Conservation (phyloP, 2,329 filamentous ascomycete species). For the Aureobasidium subglaciale region DNA sequence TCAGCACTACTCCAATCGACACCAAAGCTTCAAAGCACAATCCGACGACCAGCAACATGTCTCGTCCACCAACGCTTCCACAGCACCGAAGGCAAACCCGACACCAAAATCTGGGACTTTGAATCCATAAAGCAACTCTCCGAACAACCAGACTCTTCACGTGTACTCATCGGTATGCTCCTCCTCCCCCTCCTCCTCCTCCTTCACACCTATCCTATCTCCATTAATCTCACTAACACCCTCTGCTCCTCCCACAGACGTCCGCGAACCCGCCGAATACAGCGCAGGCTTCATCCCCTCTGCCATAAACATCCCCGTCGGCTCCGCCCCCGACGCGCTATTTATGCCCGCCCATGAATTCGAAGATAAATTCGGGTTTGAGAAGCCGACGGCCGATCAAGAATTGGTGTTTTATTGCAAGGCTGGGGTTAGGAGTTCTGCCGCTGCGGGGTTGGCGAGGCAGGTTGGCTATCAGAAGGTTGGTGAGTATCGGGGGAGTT, state of each 20-base stretch:
- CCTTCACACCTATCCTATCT: background rate
- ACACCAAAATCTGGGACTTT: slow-evolving; percentile 1
- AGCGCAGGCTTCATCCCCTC: slow-evolving; percentile 65
- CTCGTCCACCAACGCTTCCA: background rate
- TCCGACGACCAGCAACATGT: slow-evolving; percentile 10
- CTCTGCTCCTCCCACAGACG: slow-evolving; percentile 39
- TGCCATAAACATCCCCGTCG: slow-evolving; percentile 75
- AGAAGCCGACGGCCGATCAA: slow-evolving; percentile 52
- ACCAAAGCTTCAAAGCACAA: slow-evolving; percentile 10
- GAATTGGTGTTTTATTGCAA: slow-evolving; percentile 85
- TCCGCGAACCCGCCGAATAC: slow-evolving; percentile 66
- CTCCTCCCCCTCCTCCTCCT: background rate
- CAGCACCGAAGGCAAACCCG: slow-evolving; percentile 10
- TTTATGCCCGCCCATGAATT: slow-evolving; percentile 74
- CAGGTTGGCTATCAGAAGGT: slow-evolving; percentile 68
- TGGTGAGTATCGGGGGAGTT: slow-evolving; percentile 67
- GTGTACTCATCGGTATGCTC: slow-evolving; percentile 26
- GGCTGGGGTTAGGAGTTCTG: slow-evolving; percentile 72
- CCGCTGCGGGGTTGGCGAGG: slow-evolving; percentile 69
- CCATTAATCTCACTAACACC: background rate
- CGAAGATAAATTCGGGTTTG: slow-evolving; percentile 70
- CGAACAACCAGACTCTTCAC: slow-evolving; percentile 26
- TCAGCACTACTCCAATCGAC: background rate
- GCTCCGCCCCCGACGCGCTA: slow-evolving; percentile 68
- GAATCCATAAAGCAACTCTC: slow-evolving; percentile 28